Evolutionary conservation across 164 flowering plant species (phyloP), one percentile per base, ranked within the genome.

Genomic region (Vitis riparia): DNA sequence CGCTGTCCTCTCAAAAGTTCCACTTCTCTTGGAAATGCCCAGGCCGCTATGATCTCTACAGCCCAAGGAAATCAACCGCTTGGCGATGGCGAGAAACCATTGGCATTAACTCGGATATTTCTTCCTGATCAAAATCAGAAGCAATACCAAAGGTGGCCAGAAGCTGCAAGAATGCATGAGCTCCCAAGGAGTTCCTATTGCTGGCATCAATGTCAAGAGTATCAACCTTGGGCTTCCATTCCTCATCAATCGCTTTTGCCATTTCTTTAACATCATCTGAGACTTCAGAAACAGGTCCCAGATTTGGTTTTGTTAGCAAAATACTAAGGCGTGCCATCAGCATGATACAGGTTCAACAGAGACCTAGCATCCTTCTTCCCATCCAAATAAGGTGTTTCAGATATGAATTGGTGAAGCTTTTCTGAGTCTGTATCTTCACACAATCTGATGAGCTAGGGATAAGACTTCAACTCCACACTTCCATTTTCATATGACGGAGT

Each of bases 111-210:
- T 82, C 87, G 65, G 81, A 83, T 47, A 91, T 68, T 32, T 84
- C 88, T 71, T 86, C 95, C 77, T 82, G 77, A 63, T 88, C 84
- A 75, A 91, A 95, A 68, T 88, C 89, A 63, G 94, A 85, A 68
- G 87, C 81, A 73, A 95, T 83, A 53, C 76, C 86, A 79, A 90
- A 95, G 48, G 97, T 90, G 55, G 87, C 93, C 67, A 93, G 78
- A 73, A 95, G 94, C 74, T 91, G 97, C 81, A 95, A 77, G 70
- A 91, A 95, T 32, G 98, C 99, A 83, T 93, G 98, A 70, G 97
- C 94, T 83, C 91, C 98, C 81, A 95, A 81, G 48, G 96, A 93
- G 79, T 95, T 95, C 59, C 99, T 97, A 80, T 81, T 87, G 80
- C 87, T 83, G 57, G 85, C 90, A 80, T 90, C 97, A 69, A 83